A percentile compares a stretch with the other conserved stretches of the same genome.
Evolutionary conservation across 345 rosid genomes (phyloP).

Genomic region (Conringia planisiliqua): DNA sequence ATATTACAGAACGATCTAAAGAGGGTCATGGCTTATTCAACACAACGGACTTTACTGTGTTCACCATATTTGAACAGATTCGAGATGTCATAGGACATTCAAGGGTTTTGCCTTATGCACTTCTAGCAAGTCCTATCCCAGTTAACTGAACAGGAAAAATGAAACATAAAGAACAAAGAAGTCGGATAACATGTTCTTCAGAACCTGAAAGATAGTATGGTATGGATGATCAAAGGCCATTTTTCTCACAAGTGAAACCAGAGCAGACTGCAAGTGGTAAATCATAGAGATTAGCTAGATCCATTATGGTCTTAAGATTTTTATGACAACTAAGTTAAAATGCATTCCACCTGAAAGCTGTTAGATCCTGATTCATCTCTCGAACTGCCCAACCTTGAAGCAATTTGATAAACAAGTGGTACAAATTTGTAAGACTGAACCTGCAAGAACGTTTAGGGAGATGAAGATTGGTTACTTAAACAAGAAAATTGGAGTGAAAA

Average conservation of each 20-base stretch:
- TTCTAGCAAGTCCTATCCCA: slow-evolving; percentile 19
- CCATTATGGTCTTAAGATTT: slow-evolving; percentile 10
- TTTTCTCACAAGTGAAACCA: slow-evolving; percentile 88
- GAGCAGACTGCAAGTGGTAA: slow-evolving; percentile 65
- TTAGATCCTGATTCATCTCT: slow-evolving; percentile 64
- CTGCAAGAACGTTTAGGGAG: slow-evolving; percentile 38
- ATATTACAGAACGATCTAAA: no score
- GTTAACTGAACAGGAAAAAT: not conserved
- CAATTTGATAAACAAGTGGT: slow-evolving; percentile 91
- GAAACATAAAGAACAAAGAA: not conserved
- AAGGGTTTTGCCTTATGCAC: not conserved
- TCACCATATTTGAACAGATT: slow-evolving; percentile 14
- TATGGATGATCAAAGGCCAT: slow-evolving; percentile 98
- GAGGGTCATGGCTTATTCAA: not conserved
- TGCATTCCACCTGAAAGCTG: slow-evolving; percentile 68
- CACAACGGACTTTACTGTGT: slow-evolving; percentile 4
- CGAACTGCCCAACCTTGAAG: slow-evolving; percentile 90
- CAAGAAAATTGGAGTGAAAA: not conserved
- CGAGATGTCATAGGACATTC: slow-evolving; percentile 1
- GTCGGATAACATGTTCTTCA: not conserved
- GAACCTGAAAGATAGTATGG: slow-evolving; percentile 91
- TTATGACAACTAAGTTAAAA: not conserved
- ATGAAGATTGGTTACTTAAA: slow-evolving; percentile 7
- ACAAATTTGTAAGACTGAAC: slow-evolving; percentile 92
- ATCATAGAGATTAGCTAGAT: slow-evolving; percentile 28